Base-by-base conservation (phyloP, 2,329 filamentous ascomycete species). In the Gnomoniopsis smithogilvyi region DNA sequence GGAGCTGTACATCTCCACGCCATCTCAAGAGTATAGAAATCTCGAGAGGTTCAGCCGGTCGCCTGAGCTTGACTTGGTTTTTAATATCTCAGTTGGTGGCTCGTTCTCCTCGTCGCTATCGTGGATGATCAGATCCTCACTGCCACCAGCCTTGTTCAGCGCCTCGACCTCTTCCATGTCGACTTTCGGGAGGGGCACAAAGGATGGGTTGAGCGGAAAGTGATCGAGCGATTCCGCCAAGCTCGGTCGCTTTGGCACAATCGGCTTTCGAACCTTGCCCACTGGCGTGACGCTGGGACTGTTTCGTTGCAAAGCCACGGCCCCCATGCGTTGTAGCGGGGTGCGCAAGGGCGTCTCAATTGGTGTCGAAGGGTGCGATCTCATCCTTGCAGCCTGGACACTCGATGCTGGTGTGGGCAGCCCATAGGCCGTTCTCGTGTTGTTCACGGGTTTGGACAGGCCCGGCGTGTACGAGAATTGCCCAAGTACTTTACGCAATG, bases 61-160 rank as follows among this genome's bases (percentile, higher is more conserved):
- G 46, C 46, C 22, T 6, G 30, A 12, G 22, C 34, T 8, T 4
- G 45, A 24, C n/a, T 51, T 30, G n/a, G 22, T 26, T 2, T 19
- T 43, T 10, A 30, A 7, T 7, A 46, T 15, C 30, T 53, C 46
- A 24, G 41, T 26, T 10, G 53, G 57, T 41, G 64, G 62, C 14
- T 78, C 77, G 19, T 74, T 73, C 56, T 81, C 80, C 19, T 65
- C 78, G 60, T 81, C 79, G 61, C 80, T 83, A 67, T 80, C 80
- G 26, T 78, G 78, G 15, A 81, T 69, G 62, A 86, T 78, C 56
- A 82, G 75, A 58, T 86, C 83, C 66, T 86, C 83, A 65, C 83
- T 86, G 15, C 83, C 83, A 6, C 72, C 63, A 12, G 73, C 60
- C 54, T 65, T 67, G 64, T 83, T 81, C 46, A 85, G 67, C 2